A percentile compares a stretch with the other conserved stretches of the same genome.
These are phyloP conservation scores for Epicoccum sorghinum DNA, from an alignment of 2,329 filamentous ascomycete genomes.

Conservation along the genomic window DNA sequence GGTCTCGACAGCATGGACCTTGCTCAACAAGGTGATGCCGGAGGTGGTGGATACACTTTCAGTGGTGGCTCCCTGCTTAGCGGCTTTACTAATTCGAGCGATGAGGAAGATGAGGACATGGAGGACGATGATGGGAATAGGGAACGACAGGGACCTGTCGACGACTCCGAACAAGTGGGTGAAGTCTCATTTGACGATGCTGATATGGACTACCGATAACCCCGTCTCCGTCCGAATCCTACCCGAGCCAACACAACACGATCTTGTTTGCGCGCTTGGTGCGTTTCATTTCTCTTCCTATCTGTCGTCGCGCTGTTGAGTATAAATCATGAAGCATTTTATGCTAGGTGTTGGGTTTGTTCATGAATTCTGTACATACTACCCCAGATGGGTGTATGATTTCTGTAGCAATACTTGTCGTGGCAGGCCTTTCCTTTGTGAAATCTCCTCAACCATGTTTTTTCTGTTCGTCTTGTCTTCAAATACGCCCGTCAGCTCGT, in stretches of 20 bases:
- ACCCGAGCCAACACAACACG: slow-evolving; percentile 33
- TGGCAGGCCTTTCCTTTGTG: slow-evolving; percentile 22
- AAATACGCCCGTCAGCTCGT: slow-evolving; percentile 16
- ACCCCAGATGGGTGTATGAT: slow-evolving; percentile 34
- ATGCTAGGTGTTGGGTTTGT: slow-evolving; percentile 17
- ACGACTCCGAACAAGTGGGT: slow-evolving; percentile 70
- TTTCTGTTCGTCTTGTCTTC: neutral
- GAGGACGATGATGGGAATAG: slow-evolving; percentile 80
- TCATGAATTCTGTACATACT: slow-evolving; percentile 34
- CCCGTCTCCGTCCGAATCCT: slow-evolving; percentile 22
- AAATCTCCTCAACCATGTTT: slow-evolving; percentile 4
- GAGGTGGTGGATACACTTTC: slow-evolving; percentile 75
- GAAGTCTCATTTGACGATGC: slow-evolving; percentile 66
- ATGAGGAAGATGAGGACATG: slow-evolving; percentile 95
- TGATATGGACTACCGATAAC: slow-evolving; percentile 65
- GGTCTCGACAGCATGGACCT: slow-evolving; percentile 70
- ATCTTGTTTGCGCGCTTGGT: slow-evolving; percentile 46
- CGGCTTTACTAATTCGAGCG: slow-evolving; percentile 92
- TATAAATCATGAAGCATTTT: slow-evolving; percentile 18
- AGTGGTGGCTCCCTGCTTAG: slow-evolving; percentile 78
- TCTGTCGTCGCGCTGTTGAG: slow-evolving; percentile 17
- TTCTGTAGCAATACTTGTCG: slow-evolving; percentile 42
- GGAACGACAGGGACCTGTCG: slow-evolving; percentile 53
- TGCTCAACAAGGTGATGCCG: slow-evolving; percentile 66
- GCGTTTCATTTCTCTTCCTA: slow-evolving; percentile 41